A percentile compares a stretch with the other conserved stretches of the same genome.
These are phyloP conservation scores for Celoporthe dispersa DNA, from an alignment of 2,329 filamentous ascomycete genomes.

Conservation along the genomic window DNA sequence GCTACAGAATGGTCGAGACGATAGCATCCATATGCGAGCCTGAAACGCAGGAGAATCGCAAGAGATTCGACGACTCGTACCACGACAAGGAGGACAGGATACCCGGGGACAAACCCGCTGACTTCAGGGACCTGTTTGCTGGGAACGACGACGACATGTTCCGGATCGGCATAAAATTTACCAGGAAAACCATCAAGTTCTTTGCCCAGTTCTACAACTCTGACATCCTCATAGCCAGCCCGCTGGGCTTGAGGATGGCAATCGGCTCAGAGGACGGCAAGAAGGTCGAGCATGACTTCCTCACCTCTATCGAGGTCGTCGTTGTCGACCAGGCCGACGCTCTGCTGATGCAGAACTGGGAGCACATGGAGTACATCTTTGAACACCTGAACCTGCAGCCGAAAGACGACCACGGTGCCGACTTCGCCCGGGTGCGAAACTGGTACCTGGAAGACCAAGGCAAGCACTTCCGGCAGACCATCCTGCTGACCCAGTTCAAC, in stretches of 20 bases:
- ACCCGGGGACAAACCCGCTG: conserved; percentile 75
- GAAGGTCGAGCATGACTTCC: conserved; percentile 80
- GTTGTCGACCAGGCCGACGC: conserved; percentile 92
- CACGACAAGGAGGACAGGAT: conserved; percentile 70
- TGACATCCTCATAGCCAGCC: conserved; percentile 90
- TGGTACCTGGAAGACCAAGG: conserved; percentile 95
- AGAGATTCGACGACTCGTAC: conserved; percentile 87
- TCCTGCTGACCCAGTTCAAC: conserved; percentile 80
- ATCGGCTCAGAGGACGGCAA: conserved; percentile 76
- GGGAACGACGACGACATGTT: conserved; percentile 99
- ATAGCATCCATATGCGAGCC: conserved; percentile 78
- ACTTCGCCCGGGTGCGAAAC: conserved; percentile 85
- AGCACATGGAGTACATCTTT: conserved; percentile 91
- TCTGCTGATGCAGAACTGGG: conserved; percentile 97
- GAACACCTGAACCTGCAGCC: conserved; percentile 90
- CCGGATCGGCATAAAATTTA: conserved; percentile 93
- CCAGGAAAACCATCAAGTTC: conserved; percentile 91
- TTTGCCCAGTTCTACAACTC: conserved; percentile 96
- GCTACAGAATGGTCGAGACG: conserved; percentile 75
- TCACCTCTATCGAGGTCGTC: conserved; percentile 90
- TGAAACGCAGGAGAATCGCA: conserved; percentile 93
- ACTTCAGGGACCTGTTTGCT: conserved; percentile 87
- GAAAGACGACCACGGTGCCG: conserved; percentile 86
- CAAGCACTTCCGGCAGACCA: conserved; percentile 79
- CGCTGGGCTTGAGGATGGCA: conserved; percentile 85